Evolutionary conservation across 768 basidiomycete genomes (phyloP), one percentile per base, ranked within the genome.

Genomic region (Naganishia vaughanmartiniae): DNA sequence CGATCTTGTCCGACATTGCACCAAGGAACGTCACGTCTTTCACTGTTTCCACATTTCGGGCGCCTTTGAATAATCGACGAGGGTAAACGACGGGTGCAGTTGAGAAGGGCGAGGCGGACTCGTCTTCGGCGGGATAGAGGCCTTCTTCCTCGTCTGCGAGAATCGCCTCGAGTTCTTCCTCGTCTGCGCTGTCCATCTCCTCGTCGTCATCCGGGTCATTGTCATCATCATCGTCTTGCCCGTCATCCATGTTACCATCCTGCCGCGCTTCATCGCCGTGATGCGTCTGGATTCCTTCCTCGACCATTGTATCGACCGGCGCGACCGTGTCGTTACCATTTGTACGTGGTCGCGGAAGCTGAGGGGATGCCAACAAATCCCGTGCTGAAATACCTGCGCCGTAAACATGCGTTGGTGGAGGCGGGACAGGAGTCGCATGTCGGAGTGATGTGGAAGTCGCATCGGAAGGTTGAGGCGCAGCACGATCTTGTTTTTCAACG

Each of bases 21-120:
- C 92, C 92, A 46, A 93, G 81, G 78, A 91, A 93, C 78, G 91
- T 93, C 45, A 68, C 68, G 78, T 93, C 92, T 80, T 95, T 95
- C 51, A 92, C 85, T 0, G 93, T 95, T 72, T 87, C 87, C 0
- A 90, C 83, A 76, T 93, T 95, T 67, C 88, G 87, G 36, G 88
- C 87, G 17, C 92, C 92, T 46, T 79, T 77, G 80, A 85, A 94
- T 19, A 85, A 85, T 71, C 79, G 80, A 48, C 88, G 86, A 31
- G 92, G 91, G 72, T 85, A 81, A 57, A 93, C 81, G 46, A 74
- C 67, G 19, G 79, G 78, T 2, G 86, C 84, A 15, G n/a, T 75
- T 54, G 30, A 66, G 66, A 11, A 67, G 63, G 54, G 60, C 2
- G 39, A 63, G 1, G 60, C 24, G 21, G 33, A 36, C 17, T 28